A percentile compares a stretch with the other conserved stretches of the same genome.
Conservation (phyloP, 306 rosid genomes). For the Cucurbita moschata region DNA sequence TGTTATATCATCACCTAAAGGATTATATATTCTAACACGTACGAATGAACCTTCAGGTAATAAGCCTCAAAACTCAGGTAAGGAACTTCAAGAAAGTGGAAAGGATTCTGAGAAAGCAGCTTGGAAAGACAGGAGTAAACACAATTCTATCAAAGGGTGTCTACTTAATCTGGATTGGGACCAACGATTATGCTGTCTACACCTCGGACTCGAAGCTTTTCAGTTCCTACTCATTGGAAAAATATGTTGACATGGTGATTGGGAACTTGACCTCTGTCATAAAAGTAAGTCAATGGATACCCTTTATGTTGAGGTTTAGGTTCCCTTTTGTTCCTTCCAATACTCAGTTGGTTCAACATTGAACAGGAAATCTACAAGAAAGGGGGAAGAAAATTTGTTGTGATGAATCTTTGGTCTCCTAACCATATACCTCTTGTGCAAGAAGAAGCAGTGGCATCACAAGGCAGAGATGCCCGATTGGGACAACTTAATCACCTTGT, state of each 20-base stretch:
- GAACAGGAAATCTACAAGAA: constrained; percentile 18
- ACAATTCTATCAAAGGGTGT: constrained; percentile 26
- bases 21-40: too few relatives aligned
- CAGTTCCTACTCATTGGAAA: constrained; percentile 11
- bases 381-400: constrained; percentile 43
- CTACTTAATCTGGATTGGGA: constrained; percentile 26
- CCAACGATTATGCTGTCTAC: constrained; percentile 23
- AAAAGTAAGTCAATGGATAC: constrained; percentile 3
- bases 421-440: constrained; percentile 19
- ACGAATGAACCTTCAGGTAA: background rate
- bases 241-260: constrained; percentile 22
- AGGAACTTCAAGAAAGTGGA: constrained; percentile 20
- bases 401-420: constrained; percentile 12
- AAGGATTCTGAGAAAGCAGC: constrained; percentile 6
- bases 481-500: background rate
- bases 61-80: constrained; percentile 28
- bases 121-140: constrained; percentile 23
- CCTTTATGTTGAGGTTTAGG: background rate
- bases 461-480: constrained; percentile 12
- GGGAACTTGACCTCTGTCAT: constrained; percentile 24
- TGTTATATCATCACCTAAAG: too few relatives aligned
- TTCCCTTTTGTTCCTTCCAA: background rate
- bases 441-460: constrained; percentile 3
- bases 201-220: background rate
- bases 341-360: background rate